Evolutionary conservation across 179 eudicot species (phyloP).

Genomic region (Carnegiea gigantea): DNA sequence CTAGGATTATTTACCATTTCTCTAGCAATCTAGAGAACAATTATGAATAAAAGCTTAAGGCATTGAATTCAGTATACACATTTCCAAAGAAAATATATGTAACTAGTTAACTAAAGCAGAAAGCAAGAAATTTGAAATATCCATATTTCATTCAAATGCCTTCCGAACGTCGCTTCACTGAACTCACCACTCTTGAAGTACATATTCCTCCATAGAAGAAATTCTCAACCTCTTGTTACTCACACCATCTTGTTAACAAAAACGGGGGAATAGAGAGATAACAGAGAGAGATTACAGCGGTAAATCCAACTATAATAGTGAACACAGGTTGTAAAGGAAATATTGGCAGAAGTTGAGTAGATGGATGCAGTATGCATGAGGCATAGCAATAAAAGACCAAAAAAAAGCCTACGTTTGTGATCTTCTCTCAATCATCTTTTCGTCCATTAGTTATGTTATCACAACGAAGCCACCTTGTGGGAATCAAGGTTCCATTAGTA

Average conservation of each 20-base stretch:
- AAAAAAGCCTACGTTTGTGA: constrained; percentile 54
- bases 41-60: neutral
- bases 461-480: constrained; percentile 11
- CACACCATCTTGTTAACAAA: too few species aligned
- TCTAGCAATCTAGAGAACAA: constrained; percentile 65
- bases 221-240: neutral
- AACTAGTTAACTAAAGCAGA: neutral
- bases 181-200: neutral
- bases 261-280: too few species aligned
- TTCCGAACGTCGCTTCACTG: neutral
- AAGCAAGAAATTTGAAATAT: neutral
- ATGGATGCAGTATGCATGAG: neutral
- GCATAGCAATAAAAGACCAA: neutral
- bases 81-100: neutral
- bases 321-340: too few species aligned
- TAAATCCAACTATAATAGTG: too few species aligned
- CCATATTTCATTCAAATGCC: neutral
- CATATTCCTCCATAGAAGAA: neutral
- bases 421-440: constrained; percentile 68
- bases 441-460: constrained; percentile 87
- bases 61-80: neutral
- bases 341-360: too few species aligned
- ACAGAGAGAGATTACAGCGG: too few species aligned
- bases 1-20: constrained; percentile 91
- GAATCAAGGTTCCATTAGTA: too few species aligned